phyloP scores from a whole-genome alignment of 192 early-diverging fungal genomes.

The Mortierella alpina region DNA sequence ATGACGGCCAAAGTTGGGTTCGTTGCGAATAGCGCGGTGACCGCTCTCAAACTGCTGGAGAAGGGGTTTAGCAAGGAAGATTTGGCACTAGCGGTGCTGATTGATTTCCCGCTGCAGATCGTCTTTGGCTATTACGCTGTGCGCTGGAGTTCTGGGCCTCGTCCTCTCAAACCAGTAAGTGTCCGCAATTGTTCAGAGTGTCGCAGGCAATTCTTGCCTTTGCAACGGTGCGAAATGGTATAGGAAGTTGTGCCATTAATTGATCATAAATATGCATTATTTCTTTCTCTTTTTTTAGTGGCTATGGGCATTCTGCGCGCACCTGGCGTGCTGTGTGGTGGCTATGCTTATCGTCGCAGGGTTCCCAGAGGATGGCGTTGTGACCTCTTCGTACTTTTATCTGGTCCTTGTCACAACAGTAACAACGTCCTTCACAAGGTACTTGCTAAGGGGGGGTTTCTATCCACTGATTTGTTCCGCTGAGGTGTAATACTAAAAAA shows the following conservation, averaged over 20 bases:
- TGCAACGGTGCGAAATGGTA: neutral
- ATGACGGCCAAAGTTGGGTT: slow-evolving; percentile 94
- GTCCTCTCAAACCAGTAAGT: slow-evolving; percentile 86
- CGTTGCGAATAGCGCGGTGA: slow-evolving; percentile 93
- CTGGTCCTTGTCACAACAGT: slow-evolving; percentile 84
- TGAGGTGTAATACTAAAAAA: too few relatives aligned
- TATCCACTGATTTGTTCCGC: slow-evolving; percentile 11
- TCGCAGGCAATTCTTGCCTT: too few relatives aligned
- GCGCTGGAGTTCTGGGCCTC: slow-evolving; percentile 89
- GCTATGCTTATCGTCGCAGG: slow-evolving; percentile 86
- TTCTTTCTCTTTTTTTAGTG: slow-evolving; percentile 63
- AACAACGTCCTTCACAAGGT: slow-evolving; percentile 85
- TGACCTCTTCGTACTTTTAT: slow-evolving; percentile 76
- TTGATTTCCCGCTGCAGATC: slow-evolving; percentile 97
- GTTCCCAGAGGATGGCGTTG: slow-evolving; percentile 78
- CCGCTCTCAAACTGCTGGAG: slow-evolving; percentile 95
- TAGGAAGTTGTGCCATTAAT: neutral
- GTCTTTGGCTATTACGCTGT: slow-evolving; percentile 98
- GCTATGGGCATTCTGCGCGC: slow-evolving; percentile 89
- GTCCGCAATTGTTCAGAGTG: neutral
- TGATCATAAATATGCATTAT: neutral
- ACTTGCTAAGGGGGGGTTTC: neutral
- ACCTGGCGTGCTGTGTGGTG: slow-evolving; percentile 79
- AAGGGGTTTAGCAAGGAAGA: slow-evolving; percentile 95
- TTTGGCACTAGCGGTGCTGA: slow-evolving; percentile 88